A percentile compares a stretch with the other conserved stretches of the same genome.
Evolutionary conservation across 306 rosid genomes (phyloP).

Genomic region (Comarum palustre): DNA sequence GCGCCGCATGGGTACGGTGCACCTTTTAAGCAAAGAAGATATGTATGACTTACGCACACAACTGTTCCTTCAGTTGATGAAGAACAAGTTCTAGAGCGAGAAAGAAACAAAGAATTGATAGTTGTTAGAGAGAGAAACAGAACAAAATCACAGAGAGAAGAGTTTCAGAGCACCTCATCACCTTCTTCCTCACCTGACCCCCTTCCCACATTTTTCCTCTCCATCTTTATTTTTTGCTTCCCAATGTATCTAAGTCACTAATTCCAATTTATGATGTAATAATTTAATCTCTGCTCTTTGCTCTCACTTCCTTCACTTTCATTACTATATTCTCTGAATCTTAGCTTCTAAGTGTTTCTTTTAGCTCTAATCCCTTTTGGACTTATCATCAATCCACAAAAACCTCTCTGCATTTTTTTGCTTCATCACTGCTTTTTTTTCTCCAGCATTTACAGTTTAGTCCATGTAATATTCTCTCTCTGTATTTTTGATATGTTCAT

Average conservation of each 20-base stretch:
- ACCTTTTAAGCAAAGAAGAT: constrained; percentile 12
- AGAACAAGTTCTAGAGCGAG: constrained; percentile 4
- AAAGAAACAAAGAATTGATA: neutral
- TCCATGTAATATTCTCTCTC: neutral
- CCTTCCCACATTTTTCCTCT: constrained; percentile 12
- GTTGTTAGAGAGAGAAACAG: constrained; percentile 5
- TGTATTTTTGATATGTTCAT: constrained; percentile 12
- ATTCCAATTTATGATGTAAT: constrained; percentile 36
- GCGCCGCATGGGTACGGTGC: constrained; percentile 28
- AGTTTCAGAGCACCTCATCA: constrained; percentile 23
- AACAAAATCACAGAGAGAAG: neutral
- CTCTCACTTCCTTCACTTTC: constrained; percentile 15
- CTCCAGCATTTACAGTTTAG: constrained; percentile 50
- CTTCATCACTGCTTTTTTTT: constrained; percentile 25
- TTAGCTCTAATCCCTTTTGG: neutral
- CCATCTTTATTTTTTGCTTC: constrained; percentile 28
- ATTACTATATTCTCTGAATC: constrained; percentile 36
- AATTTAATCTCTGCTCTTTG: neutral
- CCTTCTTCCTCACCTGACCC: neutral
- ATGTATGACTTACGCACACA: constrained; percentile 34
- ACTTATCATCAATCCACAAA: constrained; percentile 15
- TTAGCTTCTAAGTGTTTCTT: constrained; percentile 43
- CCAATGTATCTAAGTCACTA: constrained; percentile 17
- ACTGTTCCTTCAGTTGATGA: neutral
- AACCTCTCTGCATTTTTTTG: constrained; percentile 20